These are phyloP conservation scores for Fusarium pininemorale DNA, from an alignment of 2,329 filamentous ascomycete genomes.

Conservation along the genomic window DNA sequence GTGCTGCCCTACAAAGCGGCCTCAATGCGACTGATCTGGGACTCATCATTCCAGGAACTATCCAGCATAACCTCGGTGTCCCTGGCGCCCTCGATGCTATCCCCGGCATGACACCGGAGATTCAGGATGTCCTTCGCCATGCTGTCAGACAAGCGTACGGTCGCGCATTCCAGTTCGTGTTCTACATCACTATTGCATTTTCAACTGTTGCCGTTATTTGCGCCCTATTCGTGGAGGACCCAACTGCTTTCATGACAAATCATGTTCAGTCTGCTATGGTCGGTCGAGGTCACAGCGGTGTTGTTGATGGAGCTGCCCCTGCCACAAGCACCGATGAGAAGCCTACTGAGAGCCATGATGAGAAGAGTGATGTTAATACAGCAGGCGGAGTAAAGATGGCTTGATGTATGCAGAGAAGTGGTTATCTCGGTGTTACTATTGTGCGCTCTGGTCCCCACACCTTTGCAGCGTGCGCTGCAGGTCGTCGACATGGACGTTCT, in stretches of 20 bases:
- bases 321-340: background rate
- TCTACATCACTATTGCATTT: slow-evolving; percentile 15
- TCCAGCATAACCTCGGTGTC: slow-evolving; percentile 2
- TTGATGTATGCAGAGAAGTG: no score
- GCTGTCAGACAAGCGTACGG: slow-evolving; percentile 10
- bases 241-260: slow-evolving; percentile 16
- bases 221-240: slow-evolving; percentile 6
- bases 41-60: background rate
- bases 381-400: background rate
- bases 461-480: no score
- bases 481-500: no score
- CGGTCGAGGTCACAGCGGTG: background rate
- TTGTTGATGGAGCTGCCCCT: background rate
- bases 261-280: slow-evolving; percentile 16
- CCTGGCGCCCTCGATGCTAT: background rate
- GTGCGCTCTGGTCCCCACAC: no score
- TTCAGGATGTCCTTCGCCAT: background rate
- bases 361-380: background rate
- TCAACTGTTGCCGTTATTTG: slow-evolving; percentile 3
- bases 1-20: background rate
- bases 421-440: no score
- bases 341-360: background rate
- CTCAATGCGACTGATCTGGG: background rate
- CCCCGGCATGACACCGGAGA: background rate
- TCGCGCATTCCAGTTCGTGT: slow-evolving; percentile 8